Evolutionary conservation across 768 basidiomycete genomes (phyloP).

Genomic region (Rhodotorula sphaerocarpa): DNA sequence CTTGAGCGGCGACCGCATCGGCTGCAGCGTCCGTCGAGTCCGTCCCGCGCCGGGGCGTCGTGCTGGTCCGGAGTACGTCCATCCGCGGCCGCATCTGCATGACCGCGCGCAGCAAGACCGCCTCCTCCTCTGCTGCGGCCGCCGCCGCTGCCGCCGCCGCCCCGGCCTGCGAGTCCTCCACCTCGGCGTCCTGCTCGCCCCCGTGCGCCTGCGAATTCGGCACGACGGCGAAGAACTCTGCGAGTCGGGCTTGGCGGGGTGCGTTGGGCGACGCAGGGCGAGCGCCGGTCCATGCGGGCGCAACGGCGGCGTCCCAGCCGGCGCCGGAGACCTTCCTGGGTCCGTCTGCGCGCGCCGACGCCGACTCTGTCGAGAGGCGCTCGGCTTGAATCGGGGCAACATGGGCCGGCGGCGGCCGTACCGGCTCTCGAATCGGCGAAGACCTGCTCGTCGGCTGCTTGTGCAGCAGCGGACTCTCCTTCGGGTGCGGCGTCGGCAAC

Average conservation of each 20-base stretch:
- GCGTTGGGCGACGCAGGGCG: background rate
- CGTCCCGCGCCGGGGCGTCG: background rate
- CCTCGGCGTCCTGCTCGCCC: background rate
- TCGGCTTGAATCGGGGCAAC: no score
- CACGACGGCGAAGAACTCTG: constrained; percentile 5
- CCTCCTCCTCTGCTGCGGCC: background rate
- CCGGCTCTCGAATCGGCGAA: background rate
- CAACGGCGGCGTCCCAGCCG: background rate
- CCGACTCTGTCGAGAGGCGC: no score
- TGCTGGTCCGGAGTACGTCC: no score
- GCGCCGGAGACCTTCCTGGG: background rate
- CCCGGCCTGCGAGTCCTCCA: background rate
- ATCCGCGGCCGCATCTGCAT: background rate
- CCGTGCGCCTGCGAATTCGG: background rate
- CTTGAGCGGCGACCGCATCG: background rate
- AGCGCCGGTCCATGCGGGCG: background rate
- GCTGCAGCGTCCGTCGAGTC: background rate
- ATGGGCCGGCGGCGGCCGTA: no score
- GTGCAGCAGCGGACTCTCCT: background rate
- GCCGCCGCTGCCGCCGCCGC: background rate
- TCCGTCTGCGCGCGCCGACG: no score
- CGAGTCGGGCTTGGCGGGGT: constrained; percentile 1
- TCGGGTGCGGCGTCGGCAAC: background rate
- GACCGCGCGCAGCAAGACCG: background rate
- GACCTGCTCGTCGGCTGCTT: background rate